Base-by-base conservation (phyloP, 805 yeast species). In the Kodamaea kaohsiungensis region DNA sequence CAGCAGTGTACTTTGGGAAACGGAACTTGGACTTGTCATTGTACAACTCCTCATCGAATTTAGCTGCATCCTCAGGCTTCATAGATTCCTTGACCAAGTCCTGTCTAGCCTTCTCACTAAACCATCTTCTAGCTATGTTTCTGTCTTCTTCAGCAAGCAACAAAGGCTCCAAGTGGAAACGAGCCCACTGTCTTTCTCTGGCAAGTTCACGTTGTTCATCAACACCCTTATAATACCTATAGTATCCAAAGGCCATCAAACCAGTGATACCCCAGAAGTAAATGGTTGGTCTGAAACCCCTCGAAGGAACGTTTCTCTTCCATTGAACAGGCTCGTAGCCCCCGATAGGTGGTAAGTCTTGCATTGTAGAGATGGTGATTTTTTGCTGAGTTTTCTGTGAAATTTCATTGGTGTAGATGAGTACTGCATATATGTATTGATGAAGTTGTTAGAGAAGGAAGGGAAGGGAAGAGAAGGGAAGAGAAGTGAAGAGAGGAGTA, bases 281-380 rank as follows among this genome's bases (percentile, higher is more conserved):
- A 45, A 88, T 77, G 43, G 83, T 74, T 13, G 96, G 95, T 54
- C 93, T 77, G 75, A 89, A 89, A 2, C 96, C 96, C 61, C 96
- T 79, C 1, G 93, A 75, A 19, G 96, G 96, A 48, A 90, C 73
- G 70, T 89, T 87, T 68, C 96, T 83, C 74, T 87, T 87, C 96
- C 96, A 90, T 75, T 89, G 96, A 56, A 90, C 82, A 45, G 88
- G 87, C 59, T 87, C 91, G 65, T 90, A 89, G 57, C 96, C 96
- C 54, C 89, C 90, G 63, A 82, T 77, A 54, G 96, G 96, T 65
- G 96, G 96, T 66, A 90, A 75, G 66, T 90, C 96, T 79, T 90
- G 96, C 80, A 76, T 76, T 25, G 25, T 56, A 15, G 10, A 33
- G 13, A 33, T 13, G 37, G 35, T 37, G 35, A 17, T 54, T 45